Evolutionary conservation across 2,329 filamentous ascomycete species (phyloP), one percentile per base, ranked within the genome.

Genomic region (Colletotrichum graminicola): DNA sequence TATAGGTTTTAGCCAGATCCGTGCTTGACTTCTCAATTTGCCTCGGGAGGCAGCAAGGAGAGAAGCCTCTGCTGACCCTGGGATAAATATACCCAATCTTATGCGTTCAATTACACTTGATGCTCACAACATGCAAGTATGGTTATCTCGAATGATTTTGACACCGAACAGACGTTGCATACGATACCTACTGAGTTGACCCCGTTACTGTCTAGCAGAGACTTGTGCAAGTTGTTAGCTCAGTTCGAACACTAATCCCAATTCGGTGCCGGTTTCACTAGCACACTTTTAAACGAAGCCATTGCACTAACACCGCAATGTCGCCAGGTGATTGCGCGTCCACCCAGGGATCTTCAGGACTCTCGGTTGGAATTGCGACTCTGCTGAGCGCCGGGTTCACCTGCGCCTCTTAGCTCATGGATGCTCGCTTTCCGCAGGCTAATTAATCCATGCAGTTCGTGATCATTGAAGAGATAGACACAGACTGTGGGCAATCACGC

Each of bases 311-410:
- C 23, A 4, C 10, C 11, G 45, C 45, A 12, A 12, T 52, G 43
- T 16, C 14, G 26, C 16, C 54, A 51, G 52, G 52, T 47, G 66
- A 52, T 66, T 65, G 54, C 66, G 66, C 61, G 66, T 52, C 61
- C 66, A 47, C 41, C 29, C 60, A 12, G 16, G 43, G 32, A 21
- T 34, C 4, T 1, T 29, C 29, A 10, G 18, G 11, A n/a, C 12
- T n/a, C 12, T n/a, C 21, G 6, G 16, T 5, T 41, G 14, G 39
- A 16, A 41, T 2, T 29, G 14, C 16, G 4, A 23, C 3, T 7
- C 10, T 26, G 47, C 12, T 12, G 23, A 26, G 47, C 14, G 2
- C 23, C 11, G 29, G 23, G 66, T 64, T 56, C 43, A 56, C 52
- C 49, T 18, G 34, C n/a, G 1, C 16, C 16, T 34, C 51, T 32